Evolutionary conservation across 257 asterid genomes (phyloP).

Genomic region (Forsythia suspensa): DNA sequence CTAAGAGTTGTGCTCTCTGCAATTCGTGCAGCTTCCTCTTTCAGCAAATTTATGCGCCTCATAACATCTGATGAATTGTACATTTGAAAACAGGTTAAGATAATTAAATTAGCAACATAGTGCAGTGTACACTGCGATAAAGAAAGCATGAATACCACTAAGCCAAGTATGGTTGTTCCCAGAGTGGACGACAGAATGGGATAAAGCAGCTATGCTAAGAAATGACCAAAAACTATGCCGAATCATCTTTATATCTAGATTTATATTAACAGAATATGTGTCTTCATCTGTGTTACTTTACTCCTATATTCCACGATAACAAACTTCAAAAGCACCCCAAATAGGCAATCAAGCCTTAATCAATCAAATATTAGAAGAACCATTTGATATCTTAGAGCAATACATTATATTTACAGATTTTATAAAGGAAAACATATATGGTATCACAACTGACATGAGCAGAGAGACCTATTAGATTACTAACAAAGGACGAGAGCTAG

Average conservation of each 20-base stretch:
- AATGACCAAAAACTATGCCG: constrained; percentile 9
- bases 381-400: not conserved
- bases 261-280: constrained; percentile 12
- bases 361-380: constrained; percentile 11
- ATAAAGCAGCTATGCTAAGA: constrained; percentile 15
- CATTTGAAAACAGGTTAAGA: constrained; percentile 23
- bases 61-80: constrained; percentile 63
- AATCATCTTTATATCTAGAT: constrained; percentile 12
- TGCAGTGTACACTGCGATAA: constrained; percentile 11
- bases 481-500: no score
- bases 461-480: no score
- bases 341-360: constrained; percentile 9
- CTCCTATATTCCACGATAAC: constrained; percentile 8
- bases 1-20: constrained; percentile 77
- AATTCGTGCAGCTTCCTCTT: constrained; percentile 93
- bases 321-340: constrained; percentile 7
- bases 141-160: constrained; percentile 14
- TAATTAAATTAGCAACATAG: not conserved
- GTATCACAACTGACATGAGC: not conserved
- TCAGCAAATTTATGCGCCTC: constrained; percentile 94
- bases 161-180: constrained; percentile 6
- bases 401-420: not conserved
- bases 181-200: constrained; percentile 15
- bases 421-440: not conserved
- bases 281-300: constrained; percentile 5